These are phyloP conservation scores for Wickerhamomyces ciferrii DNA, from an alignment of 805 yeast species.

Conservation along the genomic window DNA sequence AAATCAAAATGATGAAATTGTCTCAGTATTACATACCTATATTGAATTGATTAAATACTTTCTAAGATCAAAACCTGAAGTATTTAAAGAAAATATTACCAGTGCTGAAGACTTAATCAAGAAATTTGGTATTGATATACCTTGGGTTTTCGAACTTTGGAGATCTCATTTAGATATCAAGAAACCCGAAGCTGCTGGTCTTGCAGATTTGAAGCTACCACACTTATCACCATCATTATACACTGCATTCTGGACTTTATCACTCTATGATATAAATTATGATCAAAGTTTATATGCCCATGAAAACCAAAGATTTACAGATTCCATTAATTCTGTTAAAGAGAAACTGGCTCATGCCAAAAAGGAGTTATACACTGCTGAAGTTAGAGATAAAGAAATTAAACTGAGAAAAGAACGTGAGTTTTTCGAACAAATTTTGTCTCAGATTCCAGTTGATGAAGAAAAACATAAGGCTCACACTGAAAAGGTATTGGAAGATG, in stretches of 20 bases:
- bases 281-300: conserved; percentile 43
- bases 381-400: conserved; percentile 21
- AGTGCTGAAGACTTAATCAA: conserved; percentile 35
- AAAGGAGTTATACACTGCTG: conserved; percentile 3
- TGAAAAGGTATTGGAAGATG: conserved; percentile 17
- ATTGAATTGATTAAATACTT: conserved; percentile 53
- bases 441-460: conserved; percentile 32
- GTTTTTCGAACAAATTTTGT: conserved; percentile 20
- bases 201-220: conserved; percentile 18
- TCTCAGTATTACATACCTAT: conserved; percentile 60
- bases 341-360: conserved; percentile 26
- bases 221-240: conserved; percentile 39
- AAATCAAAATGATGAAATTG: conserved; percentile 66
- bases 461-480: conserved; percentile 39
- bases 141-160: conserved; percentile 81
- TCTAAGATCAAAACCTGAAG: conserved; percentile 24
- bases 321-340: conserved; percentile 28
- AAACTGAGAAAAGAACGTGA: conserved; percentile 17
- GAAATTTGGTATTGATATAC: conserved; percentile 40
- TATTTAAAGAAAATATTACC: conserved; percentile 30
- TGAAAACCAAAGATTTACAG: conserved; percentile 36
- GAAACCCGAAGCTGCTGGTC: conserved; percentile 11
- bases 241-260: conserved; percentile 66
- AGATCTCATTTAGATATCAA: conserved; percentile 36
- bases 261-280: conserved; percentile 65